Base-by-base conservation (phyloP, 371 early-diverging fungal genomes). In the Mortierella sp. region DNA sequence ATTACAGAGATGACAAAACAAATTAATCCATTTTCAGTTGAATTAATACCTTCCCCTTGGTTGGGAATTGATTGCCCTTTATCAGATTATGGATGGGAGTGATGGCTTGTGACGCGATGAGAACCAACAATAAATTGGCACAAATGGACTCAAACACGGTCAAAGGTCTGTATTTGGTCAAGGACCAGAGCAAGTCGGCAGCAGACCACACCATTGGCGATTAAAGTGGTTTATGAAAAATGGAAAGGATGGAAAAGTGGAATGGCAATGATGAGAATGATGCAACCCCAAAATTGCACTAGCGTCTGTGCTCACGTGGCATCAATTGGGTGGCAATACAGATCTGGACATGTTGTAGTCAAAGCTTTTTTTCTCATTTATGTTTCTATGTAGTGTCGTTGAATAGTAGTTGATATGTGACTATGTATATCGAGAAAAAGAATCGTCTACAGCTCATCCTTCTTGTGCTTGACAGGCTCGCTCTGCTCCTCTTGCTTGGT, bases 91-190 rank as follows among this genome's bases (percentile, higher is more conserved):
- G 57, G 22, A 66, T 43, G 15, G 66, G 63, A 0, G 65, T 51
- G 45, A 78, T 22, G 35, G 61, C 66, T 17, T 57, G 43, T 1
- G 72, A 54, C 9, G 69, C 73, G 35, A 66, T 35, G 13, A 78
- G 54, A 17, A 53, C 63, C 63, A 78, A 34, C 47, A 72, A 78
- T 42, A 78, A 55, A 45, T 78, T 78, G 12, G 69, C 72, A 40
- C 78, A 69, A 37, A 78, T 66, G 47, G 78, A 72, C 54, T 78
- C 78, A 32, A 78, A 78, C n/a, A 69, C 73, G 12, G 78, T 72
- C 57, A 78, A 28, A 7, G 42, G 58, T 2, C 73, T 66, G 0
- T 68, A 65, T 26, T 62, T 32, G 15, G 72, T 72, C 69, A 72
- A 28, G 7, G 69, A 72, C 78, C 78, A 78, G 3, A 78, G 47